Evolutionary conservation across 495 filamentous ascomycete species (phyloP).

Genomic region (Choiromyces venosus): DNA sequence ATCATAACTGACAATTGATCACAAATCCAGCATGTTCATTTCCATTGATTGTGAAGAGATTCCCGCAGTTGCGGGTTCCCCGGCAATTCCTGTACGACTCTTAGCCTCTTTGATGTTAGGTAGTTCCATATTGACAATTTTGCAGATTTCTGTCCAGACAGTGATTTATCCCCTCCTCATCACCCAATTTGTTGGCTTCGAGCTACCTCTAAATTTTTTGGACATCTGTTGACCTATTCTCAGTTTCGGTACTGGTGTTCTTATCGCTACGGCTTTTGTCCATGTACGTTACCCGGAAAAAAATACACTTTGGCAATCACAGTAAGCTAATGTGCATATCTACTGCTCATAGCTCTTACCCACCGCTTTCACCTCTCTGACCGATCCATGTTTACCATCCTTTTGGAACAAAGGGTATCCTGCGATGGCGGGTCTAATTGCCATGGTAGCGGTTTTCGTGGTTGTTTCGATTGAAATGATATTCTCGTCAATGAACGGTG

Average conservation of each 20-base stretch:
- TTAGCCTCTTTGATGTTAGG: slow-evolving; percentile 38
- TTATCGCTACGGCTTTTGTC: slow-evolving; percentile 86
- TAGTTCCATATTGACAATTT: slow-evolving; percentile 30
- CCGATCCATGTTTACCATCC: slow-evolving; percentile 70
- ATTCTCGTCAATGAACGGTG: slow-evolving; percentile 51
- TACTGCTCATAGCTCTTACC: slow-evolving; percentile 56
- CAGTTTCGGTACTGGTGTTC: slow-evolving; percentile 72
- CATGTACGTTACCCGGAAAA: slow-evolving; percentile 59
- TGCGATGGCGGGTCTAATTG: slow-evolving; percentile 71
- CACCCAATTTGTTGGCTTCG: slow-evolving; percentile 37
- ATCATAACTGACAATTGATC: neutral
- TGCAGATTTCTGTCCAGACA: slow-evolving; percentile 38
- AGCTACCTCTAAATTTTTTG: neutral
- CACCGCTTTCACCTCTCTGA: slow-evolving; percentile 73
- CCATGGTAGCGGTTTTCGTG: slow-evolving; percentile 71
- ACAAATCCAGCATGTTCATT: slow-evolving; percentile 52
- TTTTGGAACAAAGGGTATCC: slow-evolving; percentile 69
- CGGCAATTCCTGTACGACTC: slow-evolving; percentile 49
- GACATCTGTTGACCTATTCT: neutral
- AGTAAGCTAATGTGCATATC: slow-evolving; percentile 65
- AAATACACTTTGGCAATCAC: slow-evolving; percentile 60
- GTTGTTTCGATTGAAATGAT: slow-evolving; percentile 75
- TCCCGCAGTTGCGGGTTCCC: slow-evolving; percentile 42
- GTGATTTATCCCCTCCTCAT: slow-evolving; percentile 39
- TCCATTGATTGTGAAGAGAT: slow-evolving; percentile 49